Conservation (phyloP, 2,329 filamentous ascomycete species). For the Gnomoniopsis smithogilvyi region DNA sequence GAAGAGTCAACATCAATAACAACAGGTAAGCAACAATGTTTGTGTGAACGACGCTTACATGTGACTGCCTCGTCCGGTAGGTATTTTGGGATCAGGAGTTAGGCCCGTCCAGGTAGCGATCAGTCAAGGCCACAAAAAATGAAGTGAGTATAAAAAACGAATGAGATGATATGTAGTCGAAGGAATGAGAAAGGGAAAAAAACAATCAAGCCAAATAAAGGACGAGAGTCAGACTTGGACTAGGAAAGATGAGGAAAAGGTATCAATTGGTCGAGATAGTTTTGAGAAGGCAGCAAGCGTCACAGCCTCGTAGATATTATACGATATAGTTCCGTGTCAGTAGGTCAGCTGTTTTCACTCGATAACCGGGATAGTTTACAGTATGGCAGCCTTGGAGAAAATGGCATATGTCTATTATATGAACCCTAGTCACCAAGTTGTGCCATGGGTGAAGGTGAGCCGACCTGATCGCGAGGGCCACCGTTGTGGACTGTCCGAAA, state of each 20-base stretch:
- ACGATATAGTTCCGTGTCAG: not conserved
- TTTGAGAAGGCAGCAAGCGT: slow-evolving; percentile 12
- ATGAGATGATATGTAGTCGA: not conserved
- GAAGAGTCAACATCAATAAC: slow-evolving; percentile 4
- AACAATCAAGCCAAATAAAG: not conserved
- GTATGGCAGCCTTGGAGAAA: slow-evolving; percentile 13
- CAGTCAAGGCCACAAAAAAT: not conserved
- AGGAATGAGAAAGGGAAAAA: slow-evolving; percentile 4
- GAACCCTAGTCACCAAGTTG: slow-evolving; percentile 10
- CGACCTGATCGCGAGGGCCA: slow-evolving; percentile 2
- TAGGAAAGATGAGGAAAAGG: not conserved
- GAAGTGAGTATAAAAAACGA: not conserved
- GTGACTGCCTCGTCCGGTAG: not conserved
- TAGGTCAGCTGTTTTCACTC: slow-evolving; percentile 1
- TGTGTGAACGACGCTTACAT: not conserved
- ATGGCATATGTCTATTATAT: slow-evolving; percentile 17
- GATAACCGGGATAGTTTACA: not conserved
- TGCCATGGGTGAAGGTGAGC: not conserved
- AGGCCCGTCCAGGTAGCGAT: not conserved
- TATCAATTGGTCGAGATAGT: not conserved
- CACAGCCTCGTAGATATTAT: slow-evolving; percentile 10
- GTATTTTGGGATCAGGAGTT: not conserved
- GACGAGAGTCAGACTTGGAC: slow-evolving; percentile 1
- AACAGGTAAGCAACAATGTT: not conserved
- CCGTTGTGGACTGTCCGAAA: slow-evolving; percentile 4